Evolutionary conservation across 768 basidiomycete genomes (phyloP).

Genomic region (Panaeolus cyanescens): DNA sequence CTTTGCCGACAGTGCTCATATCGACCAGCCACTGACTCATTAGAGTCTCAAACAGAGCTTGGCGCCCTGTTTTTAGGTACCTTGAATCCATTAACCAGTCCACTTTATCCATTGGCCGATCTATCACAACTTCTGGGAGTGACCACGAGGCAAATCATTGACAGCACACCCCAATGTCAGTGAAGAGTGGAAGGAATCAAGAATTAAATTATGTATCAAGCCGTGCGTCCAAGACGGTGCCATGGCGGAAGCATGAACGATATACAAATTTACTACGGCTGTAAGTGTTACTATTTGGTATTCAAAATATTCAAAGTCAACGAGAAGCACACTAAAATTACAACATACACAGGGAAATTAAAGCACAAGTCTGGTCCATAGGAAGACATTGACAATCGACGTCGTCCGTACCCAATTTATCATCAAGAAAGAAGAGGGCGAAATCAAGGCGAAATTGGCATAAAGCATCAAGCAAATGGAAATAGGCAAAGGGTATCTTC

Average conservation of each 20-base stretch:
- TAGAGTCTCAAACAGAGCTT: not conserved
- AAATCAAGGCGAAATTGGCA: not conserved
- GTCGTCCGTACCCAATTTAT: not conserved
- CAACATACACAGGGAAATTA: not conserved
- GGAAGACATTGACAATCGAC: not conserved
- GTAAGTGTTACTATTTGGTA: slow-evolving; percentile 1
- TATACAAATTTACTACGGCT: not conserved
- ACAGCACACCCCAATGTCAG: not conserved
- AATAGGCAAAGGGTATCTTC: slow-evolving; percentile 22
- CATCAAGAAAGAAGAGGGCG: slow-evolving; percentile 1
- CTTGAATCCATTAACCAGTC: not conserved
- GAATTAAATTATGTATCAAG: not conserved
- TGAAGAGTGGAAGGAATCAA: not conserved
- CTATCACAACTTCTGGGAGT: not conserved
- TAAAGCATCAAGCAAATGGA: slow-evolving; percentile 5
- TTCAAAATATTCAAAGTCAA: not conserved
- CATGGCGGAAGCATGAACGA: not conserved
- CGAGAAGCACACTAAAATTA: not conserved
- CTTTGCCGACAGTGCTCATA: not conserved
- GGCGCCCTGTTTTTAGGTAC: not conserved
- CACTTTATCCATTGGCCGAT: not conserved
- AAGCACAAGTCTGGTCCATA: not conserved
- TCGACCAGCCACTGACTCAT: not conserved
- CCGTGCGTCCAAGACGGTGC: not conserved
- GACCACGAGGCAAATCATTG: not conserved